Base-by-base conservation (phyloP, 108 stramenopile species). In the Conticribra weissflogii region DNA sequence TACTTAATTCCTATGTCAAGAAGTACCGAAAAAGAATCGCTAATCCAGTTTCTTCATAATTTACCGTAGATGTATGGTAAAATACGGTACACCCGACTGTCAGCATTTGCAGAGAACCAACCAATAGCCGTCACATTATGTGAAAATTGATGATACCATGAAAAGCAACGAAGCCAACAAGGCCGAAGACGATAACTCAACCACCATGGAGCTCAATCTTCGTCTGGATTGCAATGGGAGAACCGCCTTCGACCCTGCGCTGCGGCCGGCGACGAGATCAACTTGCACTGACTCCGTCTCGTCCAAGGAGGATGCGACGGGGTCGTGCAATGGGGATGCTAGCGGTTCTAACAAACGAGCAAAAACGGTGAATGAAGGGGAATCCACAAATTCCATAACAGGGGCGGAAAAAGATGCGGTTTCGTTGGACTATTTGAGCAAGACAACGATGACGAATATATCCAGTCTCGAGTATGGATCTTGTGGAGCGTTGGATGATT, bases 151-250 rank as follows among this genome's bases (percentile, higher is more conserved):
- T n/a, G n/a, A n/a, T n/a, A n/a, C n/a, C n/a, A n/a, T n/a, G n/a
- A n/a, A 41, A 41, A 41, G 36, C 36, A 41, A 41, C 12, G 61
- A 45, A 33, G 64, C 17, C 47, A 8, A 34, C 25, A n/a, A 65
- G 31, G 29, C 16, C 34, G 32, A 33, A 44, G 62, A 47, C 18
- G 48, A 21, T 18, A n/a, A 23, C 23, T 8, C 64, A 33, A 74
- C 36, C 49, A 53, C 49, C 54, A 83, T 86, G 32, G 90, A 91
- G 57, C 32, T 91, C 8, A 85, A 84, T 36, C 85, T 91, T 60
- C 84, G 78, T 15, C 74, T 91, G 8, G 87, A 91, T 46, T 63
- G 52, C 12, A 58, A 91, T 54, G 90, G 90, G 14, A 62, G 90
- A 41, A 91, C 87, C 12, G 69, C 78, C 5, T 74, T 61, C 58